phyloP scores from a whole-genome alignment of 2,329 filamentous ascomycete species.

The Kalmusia sp. region DNA sequence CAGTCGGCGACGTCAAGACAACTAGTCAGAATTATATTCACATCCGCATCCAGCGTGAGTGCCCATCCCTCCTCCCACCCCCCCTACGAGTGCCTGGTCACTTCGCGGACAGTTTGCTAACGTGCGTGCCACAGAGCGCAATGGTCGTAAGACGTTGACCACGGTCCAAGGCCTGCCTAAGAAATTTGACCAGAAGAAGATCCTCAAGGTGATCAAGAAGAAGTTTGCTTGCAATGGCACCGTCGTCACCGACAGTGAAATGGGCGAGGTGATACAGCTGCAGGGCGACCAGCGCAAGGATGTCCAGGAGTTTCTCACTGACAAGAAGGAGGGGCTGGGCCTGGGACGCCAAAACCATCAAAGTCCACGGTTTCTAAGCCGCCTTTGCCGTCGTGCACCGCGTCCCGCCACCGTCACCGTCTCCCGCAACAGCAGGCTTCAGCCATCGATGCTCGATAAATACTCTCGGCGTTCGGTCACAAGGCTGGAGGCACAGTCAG shows the following conservation, averaged over 20 bases:
- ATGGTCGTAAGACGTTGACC: slow-evolving; percentile 99
- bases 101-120: slow-evolving; percentile 48
- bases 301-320: slow-evolving; percentile 95
- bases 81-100: slow-evolving; percentile 1
- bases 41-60: slow-evolving; percentile 96
- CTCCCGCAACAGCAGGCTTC: not conserved
- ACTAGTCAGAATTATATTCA: slow-evolving; percentile 98
- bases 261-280: slow-evolving; percentile 99
- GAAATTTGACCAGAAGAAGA: slow-evolving; percentile 99
- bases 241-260: slow-evolving; percentile 93
- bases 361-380: slow-evolving; percentile 64
- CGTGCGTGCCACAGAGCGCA: slow-evolving; percentile 75
- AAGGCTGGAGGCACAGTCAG: slow-evolving; percentile 11
- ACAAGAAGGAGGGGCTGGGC: slow-evolving; percentile 93
- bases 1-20: slow-evolving; percentile 86
- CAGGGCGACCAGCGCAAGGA: slow-evolving; percentile 99
- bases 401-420: slow-evolving; percentile 5
- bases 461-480: not conserved
- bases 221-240: slow-evolving; percentile 99
- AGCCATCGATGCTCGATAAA: slow-evolving; percentile 4
- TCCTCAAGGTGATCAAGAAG: slow-evolving; percentile 99
- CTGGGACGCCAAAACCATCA: slow-evolving; percentile 97
- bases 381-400: slow-evolving; percentile 5
- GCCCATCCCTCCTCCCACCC: slow-evolving; percentile 12
- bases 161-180: slow-evolving; percentile 98